Evolutionary conservation across 352 stramenopile species (phyloP), one percentile per base, ranked within the genome.

Genomic region (Peronospora tabacina): DNA sequence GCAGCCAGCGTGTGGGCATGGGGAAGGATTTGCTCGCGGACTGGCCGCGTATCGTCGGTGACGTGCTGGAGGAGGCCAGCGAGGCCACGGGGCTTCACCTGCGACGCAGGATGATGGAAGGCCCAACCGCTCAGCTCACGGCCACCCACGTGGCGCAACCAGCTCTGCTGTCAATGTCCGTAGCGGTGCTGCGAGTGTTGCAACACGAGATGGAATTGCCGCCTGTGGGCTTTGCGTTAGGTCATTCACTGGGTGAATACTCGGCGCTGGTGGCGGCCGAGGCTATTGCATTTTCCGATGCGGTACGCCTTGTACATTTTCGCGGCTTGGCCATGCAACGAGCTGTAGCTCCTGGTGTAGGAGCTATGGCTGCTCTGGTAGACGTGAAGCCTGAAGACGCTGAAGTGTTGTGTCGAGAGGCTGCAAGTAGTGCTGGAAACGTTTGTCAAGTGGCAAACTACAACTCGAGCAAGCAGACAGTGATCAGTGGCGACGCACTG

Each of bases 241-340:
- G 84, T 42, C 84, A 94, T 64, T 94, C 84, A 52, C 62, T 94
- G 9, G 84, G 84, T 39, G 82, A 94, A 61, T 94, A 93, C 64
- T 82, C 84, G 56, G 84, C 84, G 50, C 63, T 94, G 20, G 82
- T 90, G 44, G 78, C 84, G 1, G 70, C 78, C 7, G 58, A 72
- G 12, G 58, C 76, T 34, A 61, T 94, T 41, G 44, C 66, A 1
- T 89, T 94, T 35, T 68, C 67, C 7, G 74, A 87, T 41, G 81
- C 77, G 19, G 72, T 77, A 28, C 50, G 58, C 49, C 75, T 92
- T 19, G 81, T 90, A 58, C 75, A 84, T 51, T 72, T 75, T 32
- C 76, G 81, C 8, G 81, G 81, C 5, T 56, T 74, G 24, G 81
- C 67, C 32, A 92, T 92, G 78, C 75, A 87, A 41, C 55, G 70